phyloP scores from a whole-genome alignment of 2,329 filamentous ascomycete genomes.

The Arthrobotrys iridis region DNA sequence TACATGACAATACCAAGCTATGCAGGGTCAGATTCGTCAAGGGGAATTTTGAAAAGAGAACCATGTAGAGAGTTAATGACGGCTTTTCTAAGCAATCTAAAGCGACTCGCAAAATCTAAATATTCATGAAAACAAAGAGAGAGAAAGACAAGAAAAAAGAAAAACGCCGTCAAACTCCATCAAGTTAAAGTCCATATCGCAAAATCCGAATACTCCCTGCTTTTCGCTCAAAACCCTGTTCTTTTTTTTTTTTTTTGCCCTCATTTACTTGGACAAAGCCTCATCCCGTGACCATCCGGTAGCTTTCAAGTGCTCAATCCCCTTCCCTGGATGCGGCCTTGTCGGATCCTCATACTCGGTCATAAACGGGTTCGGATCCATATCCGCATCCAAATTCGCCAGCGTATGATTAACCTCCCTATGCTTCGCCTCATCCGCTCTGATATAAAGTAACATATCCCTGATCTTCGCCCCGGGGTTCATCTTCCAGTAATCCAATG shows the following conservation, averaged over 20 bases:
- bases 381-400: slow-evolving; percentile 82
- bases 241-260: neutral
- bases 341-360: slow-evolving; percentile 78
- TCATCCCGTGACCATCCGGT: slow-evolving; percentile 86
- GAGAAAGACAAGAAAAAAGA: neutral
- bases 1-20: too few relatives aligned
- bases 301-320: slow-evolving; percentile 71
- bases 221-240: too few relatives aligned
- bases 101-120: neutral
- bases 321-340: slow-evolving; percentile 75
- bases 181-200: neutral
- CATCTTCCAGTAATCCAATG: slow-evolving; percentile 93
- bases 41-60: neutral
- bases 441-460: slow-evolving; percentile 86
- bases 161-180: slow-evolving; percentile 4
- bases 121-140: neutral
- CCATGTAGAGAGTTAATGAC: neutral
- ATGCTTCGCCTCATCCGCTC: slow-evolving; percentile 89
- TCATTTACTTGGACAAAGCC: slow-evolving; percentile 59
- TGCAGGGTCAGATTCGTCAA: too few relatives aligned
- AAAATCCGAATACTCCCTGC: neutral
- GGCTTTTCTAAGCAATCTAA: slow-evolving; percentile 13
- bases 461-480: slow-evolving; percentile 82
- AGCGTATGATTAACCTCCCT: slow-evolving; percentile 96
- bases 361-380: slow-evolving; percentile 92